Evolutionary conservation across 805 yeast genomes (phyloP), one percentile per base, ranked within the genome.

Genomic region (Hanseniaspora taiwanica): DNA sequence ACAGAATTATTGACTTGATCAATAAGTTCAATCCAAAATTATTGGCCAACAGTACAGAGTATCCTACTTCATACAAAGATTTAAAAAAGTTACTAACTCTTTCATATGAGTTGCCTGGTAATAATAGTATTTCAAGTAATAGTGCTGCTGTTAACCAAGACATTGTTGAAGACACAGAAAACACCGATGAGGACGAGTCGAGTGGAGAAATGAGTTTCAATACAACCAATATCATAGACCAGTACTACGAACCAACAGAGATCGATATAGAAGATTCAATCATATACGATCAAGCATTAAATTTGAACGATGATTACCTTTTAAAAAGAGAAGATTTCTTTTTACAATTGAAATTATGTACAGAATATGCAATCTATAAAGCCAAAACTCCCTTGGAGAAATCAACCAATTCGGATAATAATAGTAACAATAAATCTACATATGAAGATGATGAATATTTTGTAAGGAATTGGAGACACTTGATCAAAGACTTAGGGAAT

Each of bases 51-150:
- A 16, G 18, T 5, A 29, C 13, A 16, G 33, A 29, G 33, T 29
- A 29, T 29, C 33, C 33, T n/a, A n/a, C 33, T n/a, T 29, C 33
- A n/a, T 29, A 29, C 33, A 29, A 29, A 8, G 33, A n/a, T n/a
- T n/a, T n/a, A n/a, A n/a, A n/a, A n/a, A n/a, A n/a, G n/a, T n/a
- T n/a, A n/a, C n/a, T n/a, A n/a, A n/a, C n/a, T n/a, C n/a, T n/a
- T n/a, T n/a, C n/a, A n/a, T n/a, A n/a, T n/a, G n/a, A n/a, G n/a
- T n/a, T n/a, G n/a, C n/a, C n/a, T n/a, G n/a, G n/a, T n/a, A n/a
- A n/a, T n/a, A n/a, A n/a, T n/a, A n/a, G n/a, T n/a, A n/a, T n/a
- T n/a, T n/a, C n/a, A n/a, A n/a, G n/a, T n/a, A n/a, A n/a, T n/a
- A n/a, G n/a, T n/a, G n/a, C n/a, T n/a, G n/a, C n/a, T n/a, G n/a